Evolutionary conservation across 495 filamentous ascomycete genomes (phyloP).

Genomic region (Margaritispora aquatica): DNA sequence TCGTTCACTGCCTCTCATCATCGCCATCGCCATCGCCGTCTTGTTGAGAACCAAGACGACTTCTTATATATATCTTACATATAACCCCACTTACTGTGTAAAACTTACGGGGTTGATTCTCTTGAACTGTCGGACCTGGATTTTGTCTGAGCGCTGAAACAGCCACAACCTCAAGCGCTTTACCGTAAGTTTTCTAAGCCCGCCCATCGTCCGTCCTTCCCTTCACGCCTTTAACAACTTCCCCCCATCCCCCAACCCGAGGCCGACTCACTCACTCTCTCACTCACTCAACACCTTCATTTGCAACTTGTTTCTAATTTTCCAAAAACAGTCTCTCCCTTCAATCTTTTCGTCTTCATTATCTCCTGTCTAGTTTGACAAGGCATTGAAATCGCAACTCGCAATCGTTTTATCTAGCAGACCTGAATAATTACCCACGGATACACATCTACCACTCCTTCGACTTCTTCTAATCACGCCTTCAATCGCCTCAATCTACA

Average conservation of each 20-base stretch:
- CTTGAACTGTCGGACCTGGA: conserved; percentile 13
- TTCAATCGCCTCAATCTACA: neutral
- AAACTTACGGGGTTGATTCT: conserved; percentile 22
- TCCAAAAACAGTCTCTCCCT: conserved; percentile 14
- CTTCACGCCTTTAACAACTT: conserved; percentile 17
- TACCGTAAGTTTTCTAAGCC: neutral
- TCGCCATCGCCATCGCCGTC: neutral
- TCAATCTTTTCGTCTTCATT: conserved; percentile 11
- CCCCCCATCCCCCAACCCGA: neutral
- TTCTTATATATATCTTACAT: neutral
- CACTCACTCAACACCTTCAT: neutral
- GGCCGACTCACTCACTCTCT: too few species aligned
- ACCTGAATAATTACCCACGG: neutral
- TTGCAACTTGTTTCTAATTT: conserved; percentile 13
- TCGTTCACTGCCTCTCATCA: neutral
- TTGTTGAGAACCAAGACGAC: neutral
- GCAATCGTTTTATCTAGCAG: conserved; percentile 2
- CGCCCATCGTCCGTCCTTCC: conserved; percentile 2
- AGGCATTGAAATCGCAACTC: conserved; percentile 1
- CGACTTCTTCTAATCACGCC: neutral
- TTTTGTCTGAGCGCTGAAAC: conserved; percentile 14
- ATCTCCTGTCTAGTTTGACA: neutral
- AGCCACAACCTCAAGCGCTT: conserved; percentile 20
- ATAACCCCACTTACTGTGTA: conserved; percentile 4
- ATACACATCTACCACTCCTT: neutral